Percentiles rank a stretch among this genome's conserved stretches.
These are phyloP conservation scores for Caloboletus firmus DNA, from an alignment of 1,284 basidiomycete genomes.

Conservation along the genomic window DNA sequence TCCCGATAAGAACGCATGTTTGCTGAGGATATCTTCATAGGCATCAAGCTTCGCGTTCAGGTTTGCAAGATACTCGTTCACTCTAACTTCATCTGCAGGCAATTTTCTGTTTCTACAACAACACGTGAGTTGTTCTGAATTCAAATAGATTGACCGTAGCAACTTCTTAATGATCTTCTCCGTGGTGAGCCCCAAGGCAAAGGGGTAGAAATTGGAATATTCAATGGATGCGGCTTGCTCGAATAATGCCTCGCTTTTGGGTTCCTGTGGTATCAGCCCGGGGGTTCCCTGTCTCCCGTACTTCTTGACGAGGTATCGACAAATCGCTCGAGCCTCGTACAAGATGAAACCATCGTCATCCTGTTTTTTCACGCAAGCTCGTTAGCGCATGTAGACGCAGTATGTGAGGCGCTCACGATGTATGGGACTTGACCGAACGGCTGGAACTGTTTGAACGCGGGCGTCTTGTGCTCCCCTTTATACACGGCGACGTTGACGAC, in stretches of 20 bases:
- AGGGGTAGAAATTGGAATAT: constrained; percentile 30
- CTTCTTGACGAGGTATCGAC: constrained; percentile 47
- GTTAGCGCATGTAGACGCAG: not conserved
- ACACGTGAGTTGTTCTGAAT: not conserved
- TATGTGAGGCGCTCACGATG: constrained; percentile 33
- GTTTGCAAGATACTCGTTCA: constrained; percentile 29
- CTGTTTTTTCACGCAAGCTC: constrained; percentile 7
- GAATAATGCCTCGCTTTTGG: constrained; percentile 41
- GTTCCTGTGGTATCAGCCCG: constrained; percentile 33
- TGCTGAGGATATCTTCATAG: constrained; percentile 33
- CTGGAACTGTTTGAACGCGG: constrained; percentile 41
- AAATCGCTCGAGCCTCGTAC: constrained; percentile 53
- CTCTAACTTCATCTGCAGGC: constrained; percentile 31
- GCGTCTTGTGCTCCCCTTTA: constrained; percentile 40
- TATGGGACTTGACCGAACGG: constrained; percentile 55
- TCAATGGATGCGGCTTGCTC: constrained; percentile 48
- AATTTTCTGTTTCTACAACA: constrained; percentile 17
- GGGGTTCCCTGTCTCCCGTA: constrained; percentile 38
- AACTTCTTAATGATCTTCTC: constrained; percentile 49
- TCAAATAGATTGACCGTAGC: not conserved
- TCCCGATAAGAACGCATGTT: constrained; percentile 32
- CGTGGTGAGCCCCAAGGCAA: constrained; percentile 36
- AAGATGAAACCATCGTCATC: constrained; percentile 46
- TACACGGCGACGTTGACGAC: constrained; percentile 38
- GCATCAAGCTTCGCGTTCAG: constrained; percentile 32